phyloP scores from a whole-genome alignment of 2,329 filamentous ascomycete genomes.

The Neocucurbitaria cava region DNA sequence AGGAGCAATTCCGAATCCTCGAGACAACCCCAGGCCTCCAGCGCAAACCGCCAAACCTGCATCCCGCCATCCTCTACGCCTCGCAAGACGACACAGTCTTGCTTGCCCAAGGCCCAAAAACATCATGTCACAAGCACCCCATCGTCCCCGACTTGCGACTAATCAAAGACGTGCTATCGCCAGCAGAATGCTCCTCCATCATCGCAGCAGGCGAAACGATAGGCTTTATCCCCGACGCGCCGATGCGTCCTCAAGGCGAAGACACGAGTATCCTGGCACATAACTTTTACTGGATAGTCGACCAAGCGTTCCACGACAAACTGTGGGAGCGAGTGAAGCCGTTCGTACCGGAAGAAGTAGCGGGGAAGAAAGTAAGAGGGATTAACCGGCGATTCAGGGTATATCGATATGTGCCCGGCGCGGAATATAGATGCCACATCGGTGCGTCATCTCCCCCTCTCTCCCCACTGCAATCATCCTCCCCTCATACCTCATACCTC shows the following conservation, averaged over 20 bases:
- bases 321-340: conserved; percentile 68
- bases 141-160: conserved; percentile 68
- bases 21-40: conserved; percentile 66
- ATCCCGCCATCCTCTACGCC: conserved; percentile 70
- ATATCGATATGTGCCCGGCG: conserved; percentile 75
- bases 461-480: not conserved
- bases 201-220: conserved; percentile 71
- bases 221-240: conserved; percentile 71
- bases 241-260: conserved; percentile 70
- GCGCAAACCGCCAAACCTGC: conserved; percentile 72
- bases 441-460: conserved; percentile 16
- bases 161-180: conserved; percentile 65
- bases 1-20: conserved; percentile 61
- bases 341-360: conserved; percentile 63
- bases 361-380: conserved; percentile 65
- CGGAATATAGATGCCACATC: conserved; percentile 75
- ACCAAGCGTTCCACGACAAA: conserved; percentile 66
- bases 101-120: conserved; percentile 55
- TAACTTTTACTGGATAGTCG: conserved; percentile 77
- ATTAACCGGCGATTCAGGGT: conserved; percentile 75
- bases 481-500: not conserved
- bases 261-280: conserved; percentile 69
- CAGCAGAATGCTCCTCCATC: conserved; percentile 69
- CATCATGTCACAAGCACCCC: conserved; percentile 66
- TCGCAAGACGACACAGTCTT: conserved; percentile 64